Conservation (phyloP, 2,329 filamentous ascomycete genomes). For the Fusarium sp. region DNA sequence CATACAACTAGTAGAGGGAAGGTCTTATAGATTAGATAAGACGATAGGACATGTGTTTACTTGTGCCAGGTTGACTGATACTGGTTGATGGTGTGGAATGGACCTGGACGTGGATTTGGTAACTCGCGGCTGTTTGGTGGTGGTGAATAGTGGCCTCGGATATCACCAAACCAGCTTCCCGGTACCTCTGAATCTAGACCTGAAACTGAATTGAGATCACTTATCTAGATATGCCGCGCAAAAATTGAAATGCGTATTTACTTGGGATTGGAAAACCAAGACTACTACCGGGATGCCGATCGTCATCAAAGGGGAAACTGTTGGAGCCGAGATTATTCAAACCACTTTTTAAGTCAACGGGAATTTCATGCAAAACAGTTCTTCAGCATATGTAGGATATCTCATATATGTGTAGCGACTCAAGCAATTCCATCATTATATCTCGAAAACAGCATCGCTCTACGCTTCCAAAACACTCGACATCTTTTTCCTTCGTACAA, state of each 20-base stretch:
- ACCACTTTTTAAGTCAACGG: background rate
- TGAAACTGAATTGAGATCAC: background rate
- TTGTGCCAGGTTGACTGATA: too few species aligned
- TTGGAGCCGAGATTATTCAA: background rate
- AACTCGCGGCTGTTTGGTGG: background rate
- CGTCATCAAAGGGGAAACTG: background rate
- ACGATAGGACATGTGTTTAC: background rate
- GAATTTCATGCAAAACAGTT: background rate
- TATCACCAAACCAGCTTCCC: background rate
- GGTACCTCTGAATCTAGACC: background rate
- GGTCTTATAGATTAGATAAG: background rate
- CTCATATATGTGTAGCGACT: background rate
- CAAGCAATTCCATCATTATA: background rate
- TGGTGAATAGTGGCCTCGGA: background rate
- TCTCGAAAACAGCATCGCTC: background rate
- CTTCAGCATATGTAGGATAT: background rate
- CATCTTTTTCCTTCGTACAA: background rate
- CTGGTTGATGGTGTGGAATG: background rate
- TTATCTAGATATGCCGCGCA: background rate
- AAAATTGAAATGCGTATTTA: background rate
- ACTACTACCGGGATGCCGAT: background rate
- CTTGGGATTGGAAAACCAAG: background rate
- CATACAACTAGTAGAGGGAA: background rate
- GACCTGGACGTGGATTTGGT: background rate
- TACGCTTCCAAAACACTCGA: background rate